These are phyloP conservation scores for Ensete glaucum DNA, from an alignment of 176 grass and related monocot genomes.

Conservation along the genomic window DNA sequence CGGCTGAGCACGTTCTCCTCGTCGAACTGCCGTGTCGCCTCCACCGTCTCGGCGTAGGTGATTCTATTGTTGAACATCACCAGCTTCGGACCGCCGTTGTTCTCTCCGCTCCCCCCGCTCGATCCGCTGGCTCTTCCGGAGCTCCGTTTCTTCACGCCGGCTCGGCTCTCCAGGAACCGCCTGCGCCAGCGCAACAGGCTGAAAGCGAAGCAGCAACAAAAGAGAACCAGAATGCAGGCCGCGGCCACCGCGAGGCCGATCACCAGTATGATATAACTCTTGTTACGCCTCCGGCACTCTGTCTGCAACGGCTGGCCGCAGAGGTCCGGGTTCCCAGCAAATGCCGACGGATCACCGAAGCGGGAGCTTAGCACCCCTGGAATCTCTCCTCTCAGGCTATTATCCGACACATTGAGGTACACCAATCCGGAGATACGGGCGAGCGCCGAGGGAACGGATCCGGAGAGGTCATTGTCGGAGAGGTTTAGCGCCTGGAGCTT, in stretches of 20 bases:
- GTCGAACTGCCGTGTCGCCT: slow-evolving; percentile 79
- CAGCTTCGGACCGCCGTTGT: slow-evolving; percentile 57
- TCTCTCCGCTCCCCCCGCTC: slow-evolving; percentile 52
- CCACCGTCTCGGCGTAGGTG: slow-evolving; percentile 76
- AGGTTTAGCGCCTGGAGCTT: slow-evolving; percentile 71
- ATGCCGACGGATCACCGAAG: slow-evolving; percentile 43
- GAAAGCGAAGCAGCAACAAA: slow-evolving; percentile 71
- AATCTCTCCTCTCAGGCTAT: slow-evolving; percentile 78
- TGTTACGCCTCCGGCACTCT: slow-evolving; percentile 43
- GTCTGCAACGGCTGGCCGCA: slow-evolving; percentile 65
- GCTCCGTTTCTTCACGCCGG: slow-evolving; percentile 77
- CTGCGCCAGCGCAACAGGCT: slow-evolving; percentile 66
- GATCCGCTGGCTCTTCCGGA: slow-evolving; percentile 88
- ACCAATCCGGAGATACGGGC: slow-evolving; percentile 61
- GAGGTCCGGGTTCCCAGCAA: slow-evolving; percentile 56
- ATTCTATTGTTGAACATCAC: slow-evolving; percentile 91
- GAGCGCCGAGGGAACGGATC: slow-evolving; percentile 51
- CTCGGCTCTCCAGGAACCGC: slow-evolving; percentile 52
- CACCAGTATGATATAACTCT: slow-evolving; percentile 40
- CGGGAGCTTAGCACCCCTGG: slow-evolving; percentile 56
- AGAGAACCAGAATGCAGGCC: slow-evolving; percentile 27
- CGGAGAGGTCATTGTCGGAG: slow-evolving; percentile 67
- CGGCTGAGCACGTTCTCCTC: slow-evolving; percentile 94
- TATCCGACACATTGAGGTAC: slow-evolving; percentile 77
- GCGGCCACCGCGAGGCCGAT: slow-evolving; percentile 50